Conservation (phyloP, 108 stramenopile genomes). For the Pelagomonas calceolata region DNA sequence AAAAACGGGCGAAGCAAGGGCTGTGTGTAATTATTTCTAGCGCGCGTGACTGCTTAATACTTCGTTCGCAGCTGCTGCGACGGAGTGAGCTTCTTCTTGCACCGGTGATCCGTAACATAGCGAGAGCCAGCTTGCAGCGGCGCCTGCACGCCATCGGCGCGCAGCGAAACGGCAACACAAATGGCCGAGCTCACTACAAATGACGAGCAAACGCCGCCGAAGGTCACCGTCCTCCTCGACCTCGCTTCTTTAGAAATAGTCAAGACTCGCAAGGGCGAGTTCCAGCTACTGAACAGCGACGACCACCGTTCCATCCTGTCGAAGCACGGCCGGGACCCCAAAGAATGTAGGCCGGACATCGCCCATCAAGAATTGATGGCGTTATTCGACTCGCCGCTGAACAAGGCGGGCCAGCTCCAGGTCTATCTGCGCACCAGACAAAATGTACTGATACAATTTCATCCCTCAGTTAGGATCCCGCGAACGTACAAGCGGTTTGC, state of each 20-base stretch:
- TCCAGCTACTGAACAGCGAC: slow-evolving; percentile 93
- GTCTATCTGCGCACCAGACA: slow-evolving; percentile 78
- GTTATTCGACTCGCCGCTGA: slow-evolving; percentile 86
- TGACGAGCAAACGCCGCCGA: no score
- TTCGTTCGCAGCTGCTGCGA: no score
- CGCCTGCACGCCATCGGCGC: no score
- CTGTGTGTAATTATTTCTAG: no score
- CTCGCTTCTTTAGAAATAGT: slow-evolving; percentile 92
- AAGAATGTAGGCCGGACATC: slow-evolving; percentile 89
- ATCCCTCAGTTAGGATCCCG: slow-evolving; percentile 82
- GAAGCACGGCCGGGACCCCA: slow-evolving; percentile 81
- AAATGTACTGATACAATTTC: slow-evolving; percentile 90
- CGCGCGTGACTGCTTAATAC: no score
- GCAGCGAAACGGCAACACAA: no score
- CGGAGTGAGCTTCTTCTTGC: no score
- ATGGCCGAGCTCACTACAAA: no score
- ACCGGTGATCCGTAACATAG: no score
- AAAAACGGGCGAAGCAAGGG: no score
- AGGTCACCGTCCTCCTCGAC: slow-evolving; percentile 67
- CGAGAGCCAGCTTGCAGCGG: no score
- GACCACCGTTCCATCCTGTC: slow-evolving; percentile 61
- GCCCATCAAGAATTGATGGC: slow-evolving; percentile 93
- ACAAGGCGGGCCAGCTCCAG: slow-evolving; percentile 86
- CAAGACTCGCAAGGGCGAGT: slow-evolving; percentile 83
- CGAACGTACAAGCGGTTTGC: slow-evolving; percentile 93